Conservation (phyloP, 371 early-diverging fungal species). For the Lichtheimia ramosa region DNA sequence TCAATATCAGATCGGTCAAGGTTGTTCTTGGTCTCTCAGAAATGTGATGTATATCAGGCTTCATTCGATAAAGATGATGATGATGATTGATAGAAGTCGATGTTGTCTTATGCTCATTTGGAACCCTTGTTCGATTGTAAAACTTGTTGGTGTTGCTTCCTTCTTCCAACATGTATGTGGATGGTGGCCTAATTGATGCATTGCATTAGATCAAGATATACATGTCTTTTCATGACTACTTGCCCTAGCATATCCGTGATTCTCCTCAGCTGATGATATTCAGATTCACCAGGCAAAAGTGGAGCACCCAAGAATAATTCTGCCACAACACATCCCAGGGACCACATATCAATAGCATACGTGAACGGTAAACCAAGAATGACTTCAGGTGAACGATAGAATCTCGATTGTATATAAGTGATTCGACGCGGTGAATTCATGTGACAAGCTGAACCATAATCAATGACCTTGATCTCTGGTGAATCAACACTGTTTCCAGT, state of each 20-base stretch:
- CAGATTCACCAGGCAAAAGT: slow-evolving; percentile 90
- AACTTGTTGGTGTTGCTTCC: slow-evolving; percentile 75
- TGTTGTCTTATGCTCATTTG: slow-evolving; percentile 28
- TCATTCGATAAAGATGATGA: too few species aligned
- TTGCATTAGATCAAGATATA: neutral
- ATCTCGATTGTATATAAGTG: slow-evolving; percentile 96
- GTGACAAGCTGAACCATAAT: slow-evolving; percentile 96
- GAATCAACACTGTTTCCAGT: slow-evolving; percentile 57
- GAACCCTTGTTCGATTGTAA: slow-evolving; percentile 53
- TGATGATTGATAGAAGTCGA: neutral
- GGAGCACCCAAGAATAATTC: slow-evolving; percentile 93
- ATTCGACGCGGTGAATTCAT: slow-evolving; percentile 75
- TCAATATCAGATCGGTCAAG: slow-evolving; percentile 33
- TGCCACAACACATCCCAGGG: slow-evolving; percentile 98
- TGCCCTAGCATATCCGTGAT: slow-evolving; percentile 88
- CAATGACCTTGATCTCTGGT: slow-evolving; percentile 93
- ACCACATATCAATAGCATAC: slow-evolving; percentile 98
- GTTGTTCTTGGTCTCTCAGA: slow-evolving; percentile 48
- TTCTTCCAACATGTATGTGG: slow-evolving; percentile 80
- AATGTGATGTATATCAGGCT: too few species aligned
- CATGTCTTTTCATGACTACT: neutral
- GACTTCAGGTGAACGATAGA: slow-evolving; percentile 97
- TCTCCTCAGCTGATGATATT: slow-evolving; percentile 85
- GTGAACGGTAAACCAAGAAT: slow-evolving; percentile 89
- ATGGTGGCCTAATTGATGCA: slow-evolving; percentile 53